These are phyloP conservation scores for Neolentinus lepideus DNA, from an alignment of 1,284 basidiomycete species.

Conservation along the genomic window DNA sequence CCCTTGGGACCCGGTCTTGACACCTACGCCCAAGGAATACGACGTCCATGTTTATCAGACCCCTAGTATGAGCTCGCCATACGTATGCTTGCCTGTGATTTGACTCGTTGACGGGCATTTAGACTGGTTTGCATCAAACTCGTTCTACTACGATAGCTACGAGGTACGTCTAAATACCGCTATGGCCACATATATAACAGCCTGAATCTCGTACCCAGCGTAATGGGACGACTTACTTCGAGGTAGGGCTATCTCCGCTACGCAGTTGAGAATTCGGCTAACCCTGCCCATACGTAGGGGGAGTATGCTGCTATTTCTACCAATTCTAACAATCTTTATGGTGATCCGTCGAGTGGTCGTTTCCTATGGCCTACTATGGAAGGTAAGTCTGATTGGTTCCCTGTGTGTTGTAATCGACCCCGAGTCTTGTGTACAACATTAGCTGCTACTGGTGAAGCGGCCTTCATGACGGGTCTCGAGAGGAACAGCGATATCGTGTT, in stretches of 20 bases:
- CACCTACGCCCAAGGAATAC: conserved; percentile 47
- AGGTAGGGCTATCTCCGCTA: conserved; percentile 23
- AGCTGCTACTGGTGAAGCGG: conserved; percentile 52
- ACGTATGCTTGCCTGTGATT: background rate
- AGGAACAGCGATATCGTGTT: conserved; percentile 49
- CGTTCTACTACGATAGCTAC: conserved; percentile 56
- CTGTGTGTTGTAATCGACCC: background rate
- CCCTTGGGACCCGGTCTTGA: conserved; percentile 38
- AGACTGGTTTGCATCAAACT: conserved; percentile 54
- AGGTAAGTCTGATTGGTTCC: conserved; percentile 23
- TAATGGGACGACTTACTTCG: conserved; percentile 46
- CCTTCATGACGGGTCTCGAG: conserved; percentile 70
- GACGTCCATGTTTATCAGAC: conserved; percentile 65
- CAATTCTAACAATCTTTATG: conserved; percentile 49
- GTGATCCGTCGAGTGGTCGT: conserved; percentile 38
- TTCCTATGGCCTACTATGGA: conserved; percentile 52
- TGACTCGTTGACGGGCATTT: conserved; percentile 8
- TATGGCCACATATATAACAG: background rate
- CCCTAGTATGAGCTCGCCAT: conserved; percentile 31
- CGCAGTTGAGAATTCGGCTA: background rate
- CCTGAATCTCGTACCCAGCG: conserved; percentile 26
- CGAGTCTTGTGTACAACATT: too few relatives aligned
- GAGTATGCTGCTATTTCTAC: conserved; percentile 67
- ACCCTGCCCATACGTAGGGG: conserved; percentile 30
- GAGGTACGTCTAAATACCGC: conserved; percentile 20